phyloP scores from a whole-genome alignment of 768 basidiomycete species.

The Coprinellus micaceus region DNA sequence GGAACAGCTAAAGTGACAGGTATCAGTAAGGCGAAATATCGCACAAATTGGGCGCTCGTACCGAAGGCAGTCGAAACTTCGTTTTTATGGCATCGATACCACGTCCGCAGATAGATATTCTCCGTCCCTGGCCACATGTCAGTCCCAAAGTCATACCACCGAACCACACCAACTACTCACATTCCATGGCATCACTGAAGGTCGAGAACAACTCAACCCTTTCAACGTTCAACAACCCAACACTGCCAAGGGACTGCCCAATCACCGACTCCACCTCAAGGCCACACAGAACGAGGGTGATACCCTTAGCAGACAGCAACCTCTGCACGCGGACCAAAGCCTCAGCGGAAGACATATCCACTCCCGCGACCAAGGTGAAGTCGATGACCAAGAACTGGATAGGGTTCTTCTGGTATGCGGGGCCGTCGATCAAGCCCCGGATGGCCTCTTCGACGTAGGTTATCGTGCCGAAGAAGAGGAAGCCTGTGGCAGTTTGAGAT shows the following conservation, averaged over 20 bases:
- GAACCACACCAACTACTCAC: constrained; percentile 39
- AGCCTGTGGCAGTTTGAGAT: constrained; percentile 68
- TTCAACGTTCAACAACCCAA: constrained; percentile 72
- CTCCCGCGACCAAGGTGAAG: constrained; percentile 78
- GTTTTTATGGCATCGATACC: constrained; percentile 65
- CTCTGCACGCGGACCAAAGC: constrained; percentile 91
- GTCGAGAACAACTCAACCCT: constrained; percentile 70
- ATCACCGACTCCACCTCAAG: constrained; percentile 59
- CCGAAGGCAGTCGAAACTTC: constrained; percentile 45
- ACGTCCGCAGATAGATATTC: constrained; percentile 83
- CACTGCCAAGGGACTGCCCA: constrained; percentile 70
- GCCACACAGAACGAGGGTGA: constrained; percentile 89
- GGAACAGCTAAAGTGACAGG: constrained; percentile 42
- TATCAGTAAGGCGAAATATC: constrained; percentile 1
- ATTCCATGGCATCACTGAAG: constrained; percentile 77
- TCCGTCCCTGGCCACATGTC: constrained; percentile 89
- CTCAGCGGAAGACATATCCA: constrained; percentile 94
- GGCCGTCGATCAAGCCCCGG: constrained; percentile 65
- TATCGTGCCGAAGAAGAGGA: constrained; percentile 93
- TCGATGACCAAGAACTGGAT: constrained; percentile 91
- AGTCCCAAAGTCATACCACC: background rate
- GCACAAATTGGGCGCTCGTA: constrained; percentile 18
- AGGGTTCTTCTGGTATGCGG: constrained; percentile 68
- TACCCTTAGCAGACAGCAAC: constrained; percentile 66
- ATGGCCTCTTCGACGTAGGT: constrained; percentile 85